These are phyloP conservation scores for Simmondsia chinensis DNA, from an alignment of 148 eudicot genomes.

Conservation along the genomic window DNA sequence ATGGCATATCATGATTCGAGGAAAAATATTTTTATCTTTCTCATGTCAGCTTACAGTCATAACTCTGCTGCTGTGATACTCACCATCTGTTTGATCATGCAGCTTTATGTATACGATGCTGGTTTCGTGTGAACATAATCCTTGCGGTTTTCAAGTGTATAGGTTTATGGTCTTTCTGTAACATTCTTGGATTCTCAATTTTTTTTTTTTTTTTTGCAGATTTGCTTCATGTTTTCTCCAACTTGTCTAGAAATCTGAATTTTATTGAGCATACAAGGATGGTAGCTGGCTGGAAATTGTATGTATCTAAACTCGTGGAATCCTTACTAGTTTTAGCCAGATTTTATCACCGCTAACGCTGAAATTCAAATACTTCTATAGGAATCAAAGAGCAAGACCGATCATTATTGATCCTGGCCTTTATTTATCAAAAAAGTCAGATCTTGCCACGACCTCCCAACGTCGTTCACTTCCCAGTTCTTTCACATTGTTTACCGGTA, in stretches of 20 bases:
- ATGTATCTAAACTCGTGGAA: slow-evolving; percentile 19
- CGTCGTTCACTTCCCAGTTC: slow-evolving; percentile 88
- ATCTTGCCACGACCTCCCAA: slow-evolving; percentile 57
- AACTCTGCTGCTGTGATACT: too few species aligned
- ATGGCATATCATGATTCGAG: too few species aligned
- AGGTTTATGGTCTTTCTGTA: not conserved
- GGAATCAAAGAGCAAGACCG: slow-evolving; percentile 88
- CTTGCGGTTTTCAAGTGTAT: too few species aligned
- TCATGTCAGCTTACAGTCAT: too few species aligned
- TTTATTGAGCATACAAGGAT: slow-evolving; percentile 72
- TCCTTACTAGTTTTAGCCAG: not conserved
- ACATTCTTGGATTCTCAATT: slow-evolving; percentile 3
- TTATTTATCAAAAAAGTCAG: slow-evolving; percentile 82
- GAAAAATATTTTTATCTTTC: too few species aligned
- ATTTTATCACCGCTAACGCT: not conserved
- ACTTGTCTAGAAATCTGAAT: slow-evolving; percentile 70
- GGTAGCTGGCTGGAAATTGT: slow-evolving; percentile 87
- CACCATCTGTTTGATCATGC: too few species aligned
- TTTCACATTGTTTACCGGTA: slow-evolving; percentile 86
- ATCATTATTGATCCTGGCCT: slow-evolving; percentile 89
- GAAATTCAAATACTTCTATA: slow-evolving; percentile 16
- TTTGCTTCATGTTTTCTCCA: slow-evolving; percentile 76
- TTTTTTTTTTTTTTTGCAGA: slow-evolving; percentile 46
- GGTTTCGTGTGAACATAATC: too few species aligned
- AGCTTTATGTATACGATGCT: too few species aligned